Conservation (phyloP, 345 rosid genomes). For the Mercurialis annua region DNA sequence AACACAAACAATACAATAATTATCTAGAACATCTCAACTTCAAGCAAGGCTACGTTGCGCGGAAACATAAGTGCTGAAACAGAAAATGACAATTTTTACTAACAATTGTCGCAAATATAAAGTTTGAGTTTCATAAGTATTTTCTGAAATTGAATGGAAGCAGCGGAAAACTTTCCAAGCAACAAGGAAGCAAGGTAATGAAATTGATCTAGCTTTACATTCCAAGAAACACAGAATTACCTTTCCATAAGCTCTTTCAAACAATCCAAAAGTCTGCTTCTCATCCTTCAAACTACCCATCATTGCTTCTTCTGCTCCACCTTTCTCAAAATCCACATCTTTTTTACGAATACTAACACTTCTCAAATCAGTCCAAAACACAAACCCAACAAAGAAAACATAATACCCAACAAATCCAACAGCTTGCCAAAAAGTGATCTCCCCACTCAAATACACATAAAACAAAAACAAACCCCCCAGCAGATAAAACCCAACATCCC, state of each 20-base stretch:
- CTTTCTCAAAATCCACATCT: conserved; percentile 27
- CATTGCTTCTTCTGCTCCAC: conserved; percentile 21
- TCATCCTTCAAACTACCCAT: conserved; percentile 30
- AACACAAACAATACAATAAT: background rate
- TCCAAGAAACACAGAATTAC: conserved; percentile 23
- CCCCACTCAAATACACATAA: conserved; percentile 91
- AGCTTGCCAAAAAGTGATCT: conserved; percentile 93
- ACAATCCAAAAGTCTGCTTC: conserved; percentile 28
- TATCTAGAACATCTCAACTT: background rate
- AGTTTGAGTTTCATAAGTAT: too few relatives aligned
- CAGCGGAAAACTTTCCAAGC: too few relatives aligned
- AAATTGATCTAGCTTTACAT: too few relatives aligned
- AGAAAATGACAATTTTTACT: too few relatives aligned
- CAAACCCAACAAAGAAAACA: conserved; percentile 78
- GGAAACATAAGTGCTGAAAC: too few relatives aligned
- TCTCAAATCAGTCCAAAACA: conserved; percentile 93
- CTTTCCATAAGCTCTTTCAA: conserved; percentile 39
- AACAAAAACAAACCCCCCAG: conserved; percentile 68
- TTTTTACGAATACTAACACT: conserved; percentile 18
- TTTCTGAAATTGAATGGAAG: too few relatives aligned
- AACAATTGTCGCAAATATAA: background rate
- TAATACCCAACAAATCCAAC: conserved; percentile 80
- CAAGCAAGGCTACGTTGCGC: background rate
- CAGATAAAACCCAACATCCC: conserved; percentile 82
- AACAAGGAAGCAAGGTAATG: too few relatives aligned